Base-by-base conservation (phyloP, 2,329 filamentous ascomycete genomes). In the Sclerotinia sclerotiorum region DNA sequence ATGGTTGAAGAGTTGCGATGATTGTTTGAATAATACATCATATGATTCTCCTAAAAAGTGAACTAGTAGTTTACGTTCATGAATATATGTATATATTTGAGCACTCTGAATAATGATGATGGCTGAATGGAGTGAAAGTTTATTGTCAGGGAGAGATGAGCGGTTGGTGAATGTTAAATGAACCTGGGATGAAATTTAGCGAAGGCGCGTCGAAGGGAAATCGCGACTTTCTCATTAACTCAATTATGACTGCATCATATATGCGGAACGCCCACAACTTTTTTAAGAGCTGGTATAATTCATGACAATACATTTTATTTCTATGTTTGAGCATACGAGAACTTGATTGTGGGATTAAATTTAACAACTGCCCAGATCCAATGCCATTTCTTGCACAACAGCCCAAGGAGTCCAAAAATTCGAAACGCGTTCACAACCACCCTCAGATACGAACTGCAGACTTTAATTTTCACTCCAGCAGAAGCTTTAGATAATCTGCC, bases 161-260 rank as follows among this genome's bases (percentile, higher is more conserved):
- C 32, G n/a, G n/a, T 42, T 44, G 61, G 51, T 29, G 39, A 65
- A 42, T 13, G 62, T 35, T n/a, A 13, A 55, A 15, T 42, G 39
- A 42, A 57, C 39, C 51, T 65, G 55, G 62, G 27, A 48, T 65
- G 63, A 65, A 65, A 48, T 65, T 65, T 65, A 65, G 63, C 63
- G 63, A 65, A 35, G 24, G 62, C 62, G 49, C 35, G 49, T 65
- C 35, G 11, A 27, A 56, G 49, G 42, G 51, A 57, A 48, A 52
- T 65, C 54, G 64, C 64, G 64, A 67, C 64, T 67, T 67, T 58
- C 27, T 44, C 29, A 67, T 67, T 39, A 60, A 60, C 5, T 49
- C 58, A 62, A 24, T 42, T 42, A 57, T n/a, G 55, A 54, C 6
- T 39, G n/a, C 21, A 48, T 8, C 27, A 58, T 39, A 57, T 29